phyloP scores from a whole-genome alignment of 2,329 filamentous ascomycete genomes.

The Harringtonia lauricola region DNA sequence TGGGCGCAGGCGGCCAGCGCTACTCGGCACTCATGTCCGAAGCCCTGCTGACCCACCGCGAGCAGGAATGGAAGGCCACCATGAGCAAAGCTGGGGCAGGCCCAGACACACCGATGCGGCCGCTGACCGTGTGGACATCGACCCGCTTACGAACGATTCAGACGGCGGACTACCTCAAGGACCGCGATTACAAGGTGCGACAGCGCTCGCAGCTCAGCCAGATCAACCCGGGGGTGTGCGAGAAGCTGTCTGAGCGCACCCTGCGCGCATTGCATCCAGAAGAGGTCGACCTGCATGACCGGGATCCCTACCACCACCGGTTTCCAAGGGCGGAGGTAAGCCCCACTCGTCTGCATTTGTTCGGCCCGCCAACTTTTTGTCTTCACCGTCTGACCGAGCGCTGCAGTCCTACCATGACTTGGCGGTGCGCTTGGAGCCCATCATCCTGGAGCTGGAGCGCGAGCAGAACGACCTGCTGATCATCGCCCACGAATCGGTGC shows the following conservation, averaged over 20 bases:
- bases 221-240: slow-evolving; percentile 90
- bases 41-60: slow-evolving; percentile 68
- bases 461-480: slow-evolving; percentile 97
- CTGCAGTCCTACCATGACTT: slow-evolving; percentile 89
- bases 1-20: slow-evolving; percentile 68
- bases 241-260: slow-evolving; percentile 76
- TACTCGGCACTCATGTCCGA: slow-evolving; percentile 85
- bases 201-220: slow-evolving; percentile 96
- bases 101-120: slow-evolving; percentile 46
- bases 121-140: slow-evolving; percentile 88
- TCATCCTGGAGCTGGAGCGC: slow-evolving; percentile 92
- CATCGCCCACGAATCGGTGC: slow-evolving; percentile 95
- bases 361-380: too few species aligned
- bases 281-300: slow-evolving; percentile 84
- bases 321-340: slow-evolving; percentile 86
- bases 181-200: slow-evolving; percentile 71
- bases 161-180: slow-evolving; percentile 72
- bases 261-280: slow-evolving; percentile 79
- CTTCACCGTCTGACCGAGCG: neutral
- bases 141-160: slow-evolving; percentile 84
- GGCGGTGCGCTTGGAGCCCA: slow-evolving; percentile 93
- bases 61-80: slow-evolving; percentile 64
- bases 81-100: slow-evolving; percentile 57
- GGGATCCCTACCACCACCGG: slow-evolving; percentile 92
- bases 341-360: slow-evolving; percentile 2